Evolutionary conservation across 2,329 filamentous ascomycete genomes (phyloP), one percentile per base, ranked within the genome.

Genomic region (Aphanocladium album): DNA sequence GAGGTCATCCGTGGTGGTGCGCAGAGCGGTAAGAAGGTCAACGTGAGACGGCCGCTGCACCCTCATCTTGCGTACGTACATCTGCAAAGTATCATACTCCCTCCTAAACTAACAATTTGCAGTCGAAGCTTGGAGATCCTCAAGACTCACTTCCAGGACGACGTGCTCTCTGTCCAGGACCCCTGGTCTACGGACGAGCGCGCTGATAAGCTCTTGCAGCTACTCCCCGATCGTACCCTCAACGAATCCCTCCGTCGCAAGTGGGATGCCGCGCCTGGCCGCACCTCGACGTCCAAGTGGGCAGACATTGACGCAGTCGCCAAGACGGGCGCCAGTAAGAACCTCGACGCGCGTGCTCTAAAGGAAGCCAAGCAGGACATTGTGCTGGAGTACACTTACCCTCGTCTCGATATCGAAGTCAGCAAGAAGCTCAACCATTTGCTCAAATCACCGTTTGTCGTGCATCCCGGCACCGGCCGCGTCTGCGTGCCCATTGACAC

Each of bases 401-500:
- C 95, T 3, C 89, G 95, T 43, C 89, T 99, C 59, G 95, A 99
- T 80, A 93, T 95, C 63, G 92, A 96, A 74, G 95, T 99, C 72
- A 95, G 90, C 71, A 98, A 98, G 80, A 96, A 97, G 73, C 85
- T 96, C 61, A 98, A 97, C 78, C 95, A 99, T 82, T 85, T 99
- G 82, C 87, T 99, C 67, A 99, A 99, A 74, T 93, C 89, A 64
- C 95, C 95, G 0, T 99, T 99, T 70, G 93, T 97, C 63, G 88
- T 99, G 41, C 95, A 99, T 72, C 95, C 95, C 0, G 92, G 92
- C 19, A 99, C 95, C 0, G 93, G 95, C 1, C 80, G 93, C 59
- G 91, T 99, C 7, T 99, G 95, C 77, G 95, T 99, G 56, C 95
- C 95, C 2, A 98, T 99, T 68, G 90, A 98, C 71, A 83, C 86